Base-by-base conservation (phyloP, 2,329 filamentous ascomycete species). In the Ophiostoma sp. region DNA sequence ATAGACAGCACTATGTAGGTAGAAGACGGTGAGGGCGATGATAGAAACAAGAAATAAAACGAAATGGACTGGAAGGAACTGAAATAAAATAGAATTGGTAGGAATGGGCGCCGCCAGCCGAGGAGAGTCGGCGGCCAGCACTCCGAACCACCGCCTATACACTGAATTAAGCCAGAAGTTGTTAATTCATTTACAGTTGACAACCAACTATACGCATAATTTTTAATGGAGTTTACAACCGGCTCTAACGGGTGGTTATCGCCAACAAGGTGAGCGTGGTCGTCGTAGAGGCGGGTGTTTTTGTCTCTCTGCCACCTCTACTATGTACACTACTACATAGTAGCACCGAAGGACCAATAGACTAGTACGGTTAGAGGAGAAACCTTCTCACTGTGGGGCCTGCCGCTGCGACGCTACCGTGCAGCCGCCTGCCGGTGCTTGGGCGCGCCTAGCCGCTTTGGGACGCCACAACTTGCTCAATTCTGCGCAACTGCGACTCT, bases 401-500 rank as follows among this genome's bases (percentile, higher is more conserved):
- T 48, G 66, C 48, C 69, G 27, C 57, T 33, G 27, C 31, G 7
- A 64, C 31, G 17, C 33, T 64, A 35, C 57, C 15, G 57, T 64
- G 33, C 33, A 35, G 60, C 31, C 17, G 62, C 62, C 20, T 62
- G 52, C 52, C 52, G 52, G 52, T 57, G 69, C 69, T 68, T 67
- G 60, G 67, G 57, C 60, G 20, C 39, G 66, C 52, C 70, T 71
- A 71, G 39, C 69, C 64, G 44, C 39, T 76, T 69, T 70, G 72
- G 57, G 67, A 71, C 73, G 75, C 77, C 76, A 80, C 77, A 84
- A 83, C 75, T 79, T 84, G 82, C 82, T 84, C 82, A 84, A 83
- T 83, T 76, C 76, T 77, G 77, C 81, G 80, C 81, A 81, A 73
- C 52, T 65, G 69, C 48, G 68, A 72, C 52, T 66, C 39, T 41